Conservation (phyloP, 306 rosid genomes). For the Glycyrrhiza uralensis region DNA sequence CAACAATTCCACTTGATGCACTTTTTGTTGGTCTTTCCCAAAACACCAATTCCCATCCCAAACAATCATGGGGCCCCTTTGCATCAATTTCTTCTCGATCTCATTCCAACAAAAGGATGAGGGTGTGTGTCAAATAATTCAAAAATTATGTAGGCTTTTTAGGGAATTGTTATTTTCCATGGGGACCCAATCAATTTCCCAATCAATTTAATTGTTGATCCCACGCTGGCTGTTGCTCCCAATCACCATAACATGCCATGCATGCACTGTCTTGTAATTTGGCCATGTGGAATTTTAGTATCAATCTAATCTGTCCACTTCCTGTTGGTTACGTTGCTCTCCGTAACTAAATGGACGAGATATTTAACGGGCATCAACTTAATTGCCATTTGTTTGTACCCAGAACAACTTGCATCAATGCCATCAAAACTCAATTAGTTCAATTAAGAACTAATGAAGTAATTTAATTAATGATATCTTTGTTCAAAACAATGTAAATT, state of each 20-base stretch:
- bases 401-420: constrained; percentile 15
- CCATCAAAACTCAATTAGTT: background rate
- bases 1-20: constrained; percentile 62
- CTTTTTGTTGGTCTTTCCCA: constrained; percentile 76
- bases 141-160: constrained; percentile 34
- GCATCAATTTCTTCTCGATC: constrained; percentile 43
- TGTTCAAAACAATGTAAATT: background rate
- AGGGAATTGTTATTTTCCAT: constrained; percentile 43
- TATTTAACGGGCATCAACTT: constrained; percentile 21
- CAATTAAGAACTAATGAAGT: background rate
- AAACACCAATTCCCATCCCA: constrained; percentile 42
- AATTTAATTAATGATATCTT: background rate
- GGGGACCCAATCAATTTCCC: constrained; percentile 41
- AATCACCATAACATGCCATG: constrained; percentile 61
- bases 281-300: constrained; percentile 55
- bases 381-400: constrained; percentile 14
- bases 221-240: constrained; percentile 47
- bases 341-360: constrained; percentile 23
- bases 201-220: constrained; percentile 32
- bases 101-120: constrained; percentile 33
- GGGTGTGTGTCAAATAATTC: constrained; percentile 38
- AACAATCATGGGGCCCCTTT: constrained; percentile 61
- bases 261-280: constrained; percentile 38
- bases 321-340: constrained; percentile 32
- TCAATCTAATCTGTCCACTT: constrained; percentile 56